A percentile compares a stretch with the other conserved stretches of the same genome.
phyloP scores from a whole-genome alignment of 1,139 yeast genomes.

The Taphrina populina region DNA sequence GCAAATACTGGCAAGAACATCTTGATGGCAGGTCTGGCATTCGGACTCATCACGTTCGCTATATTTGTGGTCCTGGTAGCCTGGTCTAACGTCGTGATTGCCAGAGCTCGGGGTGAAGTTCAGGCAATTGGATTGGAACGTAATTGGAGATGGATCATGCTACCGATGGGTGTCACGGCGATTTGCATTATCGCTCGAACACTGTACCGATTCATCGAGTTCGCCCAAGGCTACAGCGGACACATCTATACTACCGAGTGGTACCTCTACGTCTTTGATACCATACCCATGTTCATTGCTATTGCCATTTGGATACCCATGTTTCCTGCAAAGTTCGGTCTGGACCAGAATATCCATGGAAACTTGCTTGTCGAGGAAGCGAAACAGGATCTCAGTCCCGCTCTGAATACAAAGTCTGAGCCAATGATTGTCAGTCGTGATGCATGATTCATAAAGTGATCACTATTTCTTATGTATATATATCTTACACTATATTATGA shows the following conservation, averaged over 20 bases:
- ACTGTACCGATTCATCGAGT: constrained; percentile 49
- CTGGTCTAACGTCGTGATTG: constrained; percentile 30
- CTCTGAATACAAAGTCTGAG: background rate
- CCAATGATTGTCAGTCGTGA: background rate
- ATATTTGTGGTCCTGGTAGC: constrained; percentile 42
- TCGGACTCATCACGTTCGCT: constrained; percentile 49
- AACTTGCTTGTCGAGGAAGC: background rate
- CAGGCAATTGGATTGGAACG: background rate
- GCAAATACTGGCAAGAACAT: constrained; percentile 39
- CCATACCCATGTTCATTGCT: constrained; percentile 39
- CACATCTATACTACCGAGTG: constrained; percentile 47
- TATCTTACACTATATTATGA: background rate
- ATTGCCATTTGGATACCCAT: constrained; percentile 9
- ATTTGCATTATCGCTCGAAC: constrained; percentile 49
- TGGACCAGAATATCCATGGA: background rate
- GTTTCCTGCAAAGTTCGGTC: constrained; percentile 29
- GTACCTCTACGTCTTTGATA: constrained; percentile 48
- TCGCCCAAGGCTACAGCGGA: constrained; percentile 48
- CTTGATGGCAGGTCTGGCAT: constrained; percentile 42
- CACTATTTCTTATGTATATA: background rate
- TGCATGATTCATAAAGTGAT: background rate
- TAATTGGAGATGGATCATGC: constrained; percentile 33
- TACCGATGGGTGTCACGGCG: constrained; percentile 43
- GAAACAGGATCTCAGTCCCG: background rate
- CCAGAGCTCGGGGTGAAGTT: background rate